phyloP scores from a whole-genome alignment of 2,329 filamentous ascomycete species.

The Hypoxylon sp. region DNA sequence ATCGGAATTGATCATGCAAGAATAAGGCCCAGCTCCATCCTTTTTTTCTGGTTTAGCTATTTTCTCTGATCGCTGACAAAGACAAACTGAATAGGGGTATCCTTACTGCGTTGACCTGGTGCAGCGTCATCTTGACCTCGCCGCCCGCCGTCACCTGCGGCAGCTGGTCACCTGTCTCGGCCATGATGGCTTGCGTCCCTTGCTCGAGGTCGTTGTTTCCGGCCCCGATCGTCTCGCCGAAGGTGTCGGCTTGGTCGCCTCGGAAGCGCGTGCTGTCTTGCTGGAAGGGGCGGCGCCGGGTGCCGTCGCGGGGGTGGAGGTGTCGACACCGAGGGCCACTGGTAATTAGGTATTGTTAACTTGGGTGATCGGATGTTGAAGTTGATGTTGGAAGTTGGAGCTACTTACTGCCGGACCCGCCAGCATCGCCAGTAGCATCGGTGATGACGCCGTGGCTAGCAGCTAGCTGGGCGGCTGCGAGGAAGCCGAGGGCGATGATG shows the following conservation, averaged over 20 bases:
- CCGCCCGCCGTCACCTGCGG: constrained; percentile 73
- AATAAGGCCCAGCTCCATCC: constrained; percentile 76
- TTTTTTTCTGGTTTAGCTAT: too few species aligned
- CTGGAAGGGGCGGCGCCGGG: constrained; percentile 73
- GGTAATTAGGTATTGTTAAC: constrained; percentile 9
- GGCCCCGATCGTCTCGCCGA: constrained; percentile 71
- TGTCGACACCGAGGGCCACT: constrained; percentile 66
- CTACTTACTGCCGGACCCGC: constrained; percentile 66
- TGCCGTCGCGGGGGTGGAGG: constrained; percentile 74
- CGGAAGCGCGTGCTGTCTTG: constrained; percentile 75
- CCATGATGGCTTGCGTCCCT: constrained; percentile 71
- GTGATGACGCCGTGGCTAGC: constrained; percentile 74
- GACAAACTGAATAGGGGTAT: too few species aligned
- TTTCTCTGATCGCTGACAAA: too few species aligned
- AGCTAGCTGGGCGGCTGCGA: constrained; percentile 69
- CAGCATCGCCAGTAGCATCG: constrained; percentile 69
- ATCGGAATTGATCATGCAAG: constrained; percentile 74
- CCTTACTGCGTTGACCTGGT: constrained; percentile 71
- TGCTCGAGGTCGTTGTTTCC: constrained; percentile 71
- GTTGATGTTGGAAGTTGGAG: not conserved
- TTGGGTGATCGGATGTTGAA: not conserved
- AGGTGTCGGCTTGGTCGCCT: constrained; percentile 65
- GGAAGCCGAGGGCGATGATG: constrained; percentile 62
- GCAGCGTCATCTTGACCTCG: constrained; percentile 72
- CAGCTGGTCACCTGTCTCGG: constrained; percentile 68